Conservation (phyloP, 768 basidiomycete species). For the Cystofilobasidium macerans region DNA sequence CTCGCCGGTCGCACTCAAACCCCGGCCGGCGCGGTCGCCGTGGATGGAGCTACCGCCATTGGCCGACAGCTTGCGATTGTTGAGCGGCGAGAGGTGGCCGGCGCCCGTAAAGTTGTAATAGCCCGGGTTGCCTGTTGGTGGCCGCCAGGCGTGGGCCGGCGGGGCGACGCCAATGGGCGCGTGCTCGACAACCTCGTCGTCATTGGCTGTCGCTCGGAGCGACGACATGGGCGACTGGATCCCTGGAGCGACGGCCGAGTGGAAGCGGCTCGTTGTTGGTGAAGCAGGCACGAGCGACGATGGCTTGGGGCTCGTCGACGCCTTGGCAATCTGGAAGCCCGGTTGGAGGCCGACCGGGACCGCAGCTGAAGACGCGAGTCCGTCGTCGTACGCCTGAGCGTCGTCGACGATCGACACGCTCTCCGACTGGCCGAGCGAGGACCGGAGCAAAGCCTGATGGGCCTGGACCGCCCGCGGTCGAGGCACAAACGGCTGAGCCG, state of each 20-base stretch:
- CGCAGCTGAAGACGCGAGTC: neutral
- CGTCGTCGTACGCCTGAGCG: neutral
- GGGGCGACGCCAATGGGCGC: neutral
- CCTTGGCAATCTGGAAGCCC: conserved; percentile 17
- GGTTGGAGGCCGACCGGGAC: conserved; percentile 11
- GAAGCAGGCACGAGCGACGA: conserved; percentile 1
- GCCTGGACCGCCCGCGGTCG: conserved; percentile 13
- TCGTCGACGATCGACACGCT: conserved; percentile 17
- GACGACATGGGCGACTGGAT: conserved; percentile 26
- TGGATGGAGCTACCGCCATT: neutral
- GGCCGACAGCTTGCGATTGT: conserved; percentile 12
- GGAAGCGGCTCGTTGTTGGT: neutral
- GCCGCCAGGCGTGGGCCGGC: neutral
- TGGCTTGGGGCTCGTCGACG: neutral
- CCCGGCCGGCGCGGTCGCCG: neutral
- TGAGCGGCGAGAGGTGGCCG: conserved; percentile 8
- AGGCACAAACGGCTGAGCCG: conserved; percentile 18
- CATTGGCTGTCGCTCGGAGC: conserved; percentile 22
- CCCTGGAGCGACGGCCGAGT: neutral
- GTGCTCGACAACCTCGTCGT: conserved; percentile 12
- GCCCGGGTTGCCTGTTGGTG: neutral
- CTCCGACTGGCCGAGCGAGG: conserved; percentile 17
- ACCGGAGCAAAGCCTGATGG: conserved; percentile 12
- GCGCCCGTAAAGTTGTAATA: neutral
- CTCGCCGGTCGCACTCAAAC: conserved; percentile 15